phyloP scores from a whole-genome alignment of 2,329 filamentous ascomycete genomes.

The Botrytis elliptica region DNA sequence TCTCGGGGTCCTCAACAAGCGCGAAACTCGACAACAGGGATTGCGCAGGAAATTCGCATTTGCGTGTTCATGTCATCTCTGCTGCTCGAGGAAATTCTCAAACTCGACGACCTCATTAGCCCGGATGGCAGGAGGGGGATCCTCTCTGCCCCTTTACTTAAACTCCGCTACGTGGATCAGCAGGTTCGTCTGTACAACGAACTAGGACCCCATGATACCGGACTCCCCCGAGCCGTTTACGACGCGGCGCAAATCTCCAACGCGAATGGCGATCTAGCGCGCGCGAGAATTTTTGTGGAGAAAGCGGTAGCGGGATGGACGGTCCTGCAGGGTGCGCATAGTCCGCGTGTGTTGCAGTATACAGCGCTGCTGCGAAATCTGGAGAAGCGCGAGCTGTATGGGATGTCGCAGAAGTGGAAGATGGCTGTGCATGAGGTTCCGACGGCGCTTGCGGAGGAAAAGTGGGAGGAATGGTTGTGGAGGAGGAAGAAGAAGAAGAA shows the following conservation, averaged over 20 bases:
- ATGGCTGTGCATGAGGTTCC: not conserved
- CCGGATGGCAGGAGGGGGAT: not conserved
- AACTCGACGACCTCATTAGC: not conserved
- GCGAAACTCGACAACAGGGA: not conserved
- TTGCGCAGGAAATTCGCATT: not conserved
- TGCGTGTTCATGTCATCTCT: not conserved
- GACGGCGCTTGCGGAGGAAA: not conserved
- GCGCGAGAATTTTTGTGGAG: not conserved
- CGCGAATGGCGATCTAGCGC: not conserved
- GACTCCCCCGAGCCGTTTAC: not conserved
- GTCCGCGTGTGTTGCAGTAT: not conserved
- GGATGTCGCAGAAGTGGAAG: not conserved
- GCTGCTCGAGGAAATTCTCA: not conserved
- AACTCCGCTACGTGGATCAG: not conserved
- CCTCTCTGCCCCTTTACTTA: not conserved
- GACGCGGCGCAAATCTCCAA: not conserved
- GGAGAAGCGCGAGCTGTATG: not conserved
- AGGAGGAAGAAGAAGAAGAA: not conserved
- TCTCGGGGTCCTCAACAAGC: not conserved
- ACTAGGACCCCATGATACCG: not conserved
- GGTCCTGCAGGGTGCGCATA: not conserved
- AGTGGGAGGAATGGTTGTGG: not conserved
- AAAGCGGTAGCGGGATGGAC: not conserved
- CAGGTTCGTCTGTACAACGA: not conserved
- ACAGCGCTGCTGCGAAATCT: not conserved